phyloP scores from a whole-genome alignment of 345 rosid species.

The Conringia planisiliqua region DNA sequence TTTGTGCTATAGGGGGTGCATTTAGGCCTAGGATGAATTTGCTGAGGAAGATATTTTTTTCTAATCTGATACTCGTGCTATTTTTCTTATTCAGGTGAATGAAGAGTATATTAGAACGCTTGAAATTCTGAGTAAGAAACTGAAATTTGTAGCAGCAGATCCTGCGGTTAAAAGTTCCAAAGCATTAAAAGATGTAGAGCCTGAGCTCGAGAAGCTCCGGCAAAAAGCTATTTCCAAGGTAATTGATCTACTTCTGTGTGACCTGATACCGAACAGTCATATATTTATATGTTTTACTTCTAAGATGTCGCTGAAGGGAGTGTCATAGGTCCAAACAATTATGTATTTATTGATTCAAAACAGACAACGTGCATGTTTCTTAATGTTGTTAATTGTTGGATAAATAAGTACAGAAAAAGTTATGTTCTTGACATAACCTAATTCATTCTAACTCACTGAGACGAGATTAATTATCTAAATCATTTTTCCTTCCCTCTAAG shows the following conservation, averaged over 20 bases:
- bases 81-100: slow-evolving; percentile 61
- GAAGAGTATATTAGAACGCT: slow-evolving; percentile 90
- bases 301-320: background rate
- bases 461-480: background rate
- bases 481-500: slow-evolving; percentile 8
- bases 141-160: slow-evolving; percentile 81
- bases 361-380: background rate
- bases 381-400: background rate
- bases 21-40: background rate
- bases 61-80: slow-evolving; percentile 14
- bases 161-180: slow-evolving; percentile 71
- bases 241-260: slow-evolving; percentile 15
- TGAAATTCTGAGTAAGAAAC: slow-evolving; percentile 88
- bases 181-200: slow-evolving; percentile 94
- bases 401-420: background rate
- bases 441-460: background rate
- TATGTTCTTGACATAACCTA: background rate
- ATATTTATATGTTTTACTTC: slow-evolving; percentile 2
- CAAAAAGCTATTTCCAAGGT: slow-evolving; percentile 98
- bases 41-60: background rate
- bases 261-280: background rate
- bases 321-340: slow-evolving; percentile 6
- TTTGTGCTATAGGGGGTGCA: slow-evolving; percentile 1
- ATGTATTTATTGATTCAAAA: background rate
- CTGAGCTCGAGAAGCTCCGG: slow-evolving; percentile 94